Evolutionary conservation across 306 rosid species (phyloP).

Genomic region (Luffa acutangula): DNA sequence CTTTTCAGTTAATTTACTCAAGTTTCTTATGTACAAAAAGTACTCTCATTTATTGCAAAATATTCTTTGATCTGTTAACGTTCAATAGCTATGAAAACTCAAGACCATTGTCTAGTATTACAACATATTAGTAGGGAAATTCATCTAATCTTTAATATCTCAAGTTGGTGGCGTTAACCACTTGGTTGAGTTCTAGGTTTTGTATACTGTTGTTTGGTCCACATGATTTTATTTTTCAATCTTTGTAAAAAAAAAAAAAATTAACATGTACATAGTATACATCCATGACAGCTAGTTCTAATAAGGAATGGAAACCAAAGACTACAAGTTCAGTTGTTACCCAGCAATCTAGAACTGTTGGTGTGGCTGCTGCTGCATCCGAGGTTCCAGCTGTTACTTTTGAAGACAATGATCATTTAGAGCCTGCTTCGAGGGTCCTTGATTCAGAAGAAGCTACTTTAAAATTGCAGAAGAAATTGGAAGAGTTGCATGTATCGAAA

Average conservation of each 20-base stretch:
- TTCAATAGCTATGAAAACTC: not conserved
- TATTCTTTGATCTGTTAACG: not conserved
- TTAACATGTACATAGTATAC: slow-evolving; percentile 6
- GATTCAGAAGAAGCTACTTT: slow-evolving; percentile 54
- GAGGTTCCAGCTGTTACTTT: slow-evolving; percentile 34
- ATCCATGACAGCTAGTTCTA: slow-evolving; percentile 67
- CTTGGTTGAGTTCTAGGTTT: not conserved
- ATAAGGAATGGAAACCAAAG: slow-evolving; percentile 98
- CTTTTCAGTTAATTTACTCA: too few species aligned
- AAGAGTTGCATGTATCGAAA: slow-evolving; percentile 53
- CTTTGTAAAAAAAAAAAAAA: not conserved
- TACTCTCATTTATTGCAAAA: not conserved
- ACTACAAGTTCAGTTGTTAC: slow-evolving; percentile 31
- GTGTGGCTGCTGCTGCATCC: slow-evolving; percentile 23
- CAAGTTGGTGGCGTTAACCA: not conserved
- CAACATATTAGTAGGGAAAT: not conserved
- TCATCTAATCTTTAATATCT: not conserved
- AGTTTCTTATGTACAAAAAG: too few species aligned
- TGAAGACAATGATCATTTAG: slow-evolving; percentile 29
- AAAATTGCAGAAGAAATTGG: slow-evolving; percentile 62
- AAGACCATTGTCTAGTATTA: not conserved
- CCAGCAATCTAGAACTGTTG: slow-evolving; percentile 49
- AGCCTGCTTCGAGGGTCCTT: slow-evolving; percentile 38
- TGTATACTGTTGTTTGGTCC: not conserved
- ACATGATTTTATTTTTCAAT: not conserved